These are phyloP conservation scores for Aethionema arabicum DNA, from an alignment of 345 rosid genomes.

Conservation along the genomic window DNA sequence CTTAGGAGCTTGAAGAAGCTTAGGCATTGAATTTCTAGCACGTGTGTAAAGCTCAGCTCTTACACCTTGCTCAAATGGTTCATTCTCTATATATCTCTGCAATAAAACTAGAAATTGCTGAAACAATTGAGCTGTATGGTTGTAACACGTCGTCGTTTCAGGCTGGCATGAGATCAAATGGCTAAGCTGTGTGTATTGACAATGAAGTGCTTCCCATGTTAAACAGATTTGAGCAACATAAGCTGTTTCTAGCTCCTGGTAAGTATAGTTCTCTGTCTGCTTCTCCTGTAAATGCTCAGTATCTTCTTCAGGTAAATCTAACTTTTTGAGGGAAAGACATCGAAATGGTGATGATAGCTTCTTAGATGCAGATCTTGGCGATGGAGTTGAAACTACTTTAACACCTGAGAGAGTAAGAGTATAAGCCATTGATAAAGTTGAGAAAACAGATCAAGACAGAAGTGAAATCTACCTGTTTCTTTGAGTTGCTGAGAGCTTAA, in stretches of 20 bases:
- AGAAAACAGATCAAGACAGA: slow-evolving; percentile 14
- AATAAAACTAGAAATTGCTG: slow-evolving; percentile 87
- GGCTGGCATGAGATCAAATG: slow-evolving; percentile 69
- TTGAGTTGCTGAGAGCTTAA: slow-evolving; percentile 64
- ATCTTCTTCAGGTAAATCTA: slow-evolving; percentile 75
- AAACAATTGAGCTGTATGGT: slow-evolving; percentile 75
- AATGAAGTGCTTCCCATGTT: slow-evolving; percentile 97
- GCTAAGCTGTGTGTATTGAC: slow-evolving; percentile 80
- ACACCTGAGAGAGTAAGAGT: slow-evolving; percentile 24
- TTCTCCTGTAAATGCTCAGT: slow-evolving; percentile 49
- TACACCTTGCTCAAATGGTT: slow-evolving; percentile 79
- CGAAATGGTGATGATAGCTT: slow-evolving; percentile 78
- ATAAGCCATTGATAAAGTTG: slow-evolving; percentile 7
- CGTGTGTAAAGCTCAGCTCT: slow-evolving; percentile 76
- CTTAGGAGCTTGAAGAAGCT: slow-evolving; percentile 85
- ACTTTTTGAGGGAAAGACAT: slow-evolving; percentile 75
- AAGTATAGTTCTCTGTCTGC: slow-evolving; percentile 44
- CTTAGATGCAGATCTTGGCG: slow-evolving; percentile 79
- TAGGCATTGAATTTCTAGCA: slow-evolving; percentile 68
- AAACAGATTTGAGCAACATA: slow-evolving; percentile 94
- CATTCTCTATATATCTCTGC: slow-evolving; percentile 91
- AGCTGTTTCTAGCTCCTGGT: slow-evolving; percentile 75
- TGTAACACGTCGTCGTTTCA: slow-evolving; percentile 61
- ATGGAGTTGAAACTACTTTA: slow-evolving; percentile 63
- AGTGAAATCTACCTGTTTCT: slow-evolving; percentile 55